Conservation (phyloP, 2,329 filamentous ascomycete species). For the Fusarium sp. region DNA sequence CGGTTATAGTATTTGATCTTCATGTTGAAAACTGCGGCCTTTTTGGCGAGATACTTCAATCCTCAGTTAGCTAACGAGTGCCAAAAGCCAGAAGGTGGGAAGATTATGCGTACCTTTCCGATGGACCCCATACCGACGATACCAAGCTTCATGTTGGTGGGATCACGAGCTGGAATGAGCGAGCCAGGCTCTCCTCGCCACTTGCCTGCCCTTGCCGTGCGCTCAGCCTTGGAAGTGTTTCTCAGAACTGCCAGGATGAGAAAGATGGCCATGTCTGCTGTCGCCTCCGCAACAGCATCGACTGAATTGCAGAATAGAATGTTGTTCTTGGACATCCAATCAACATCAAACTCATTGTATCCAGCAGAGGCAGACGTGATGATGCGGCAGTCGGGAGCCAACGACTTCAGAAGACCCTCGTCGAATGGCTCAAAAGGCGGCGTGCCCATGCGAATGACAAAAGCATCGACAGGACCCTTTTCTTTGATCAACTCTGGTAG, state of each 20-base stretch:
- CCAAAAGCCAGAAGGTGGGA: background rate
- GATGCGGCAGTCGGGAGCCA: conserved; percentile 54
- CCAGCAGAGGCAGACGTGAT: conserved; percentile 58
- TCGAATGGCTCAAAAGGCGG: conserved; percentile 60
- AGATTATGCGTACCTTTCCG: conserved; percentile 40
- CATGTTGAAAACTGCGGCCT: conserved; percentile 52
- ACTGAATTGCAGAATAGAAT: conserved; percentile 64
- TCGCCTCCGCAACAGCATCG: conserved; percentile 62
- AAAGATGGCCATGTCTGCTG: conserved; percentile 56
- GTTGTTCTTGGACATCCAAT: conserved; percentile 52
- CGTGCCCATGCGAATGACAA: conserved; percentile 60
- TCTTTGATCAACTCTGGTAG: conserved; percentile 48
- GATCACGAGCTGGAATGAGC: conserved; percentile 49
- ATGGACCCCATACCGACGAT: conserved; percentile 58
- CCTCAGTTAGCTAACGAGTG: background rate
- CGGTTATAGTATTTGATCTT: conserved; percentile 54
- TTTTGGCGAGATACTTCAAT: conserved; percentile 49
- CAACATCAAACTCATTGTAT: conserved; percentile 57
- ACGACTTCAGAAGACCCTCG: conserved; percentile 49
- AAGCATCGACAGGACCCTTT: conserved; percentile 53
- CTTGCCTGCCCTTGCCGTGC: conserved; percentile 45
- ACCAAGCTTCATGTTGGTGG: conserved; percentile 52
- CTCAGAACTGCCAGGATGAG: conserved; percentile 50
- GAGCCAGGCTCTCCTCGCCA: conserved; percentile 46
- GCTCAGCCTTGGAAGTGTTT: conserved; percentile 53